Conservation (phyloP, 2,329 filamentous ascomycete genomes). For the Aspergillus intermedius region DNA sequence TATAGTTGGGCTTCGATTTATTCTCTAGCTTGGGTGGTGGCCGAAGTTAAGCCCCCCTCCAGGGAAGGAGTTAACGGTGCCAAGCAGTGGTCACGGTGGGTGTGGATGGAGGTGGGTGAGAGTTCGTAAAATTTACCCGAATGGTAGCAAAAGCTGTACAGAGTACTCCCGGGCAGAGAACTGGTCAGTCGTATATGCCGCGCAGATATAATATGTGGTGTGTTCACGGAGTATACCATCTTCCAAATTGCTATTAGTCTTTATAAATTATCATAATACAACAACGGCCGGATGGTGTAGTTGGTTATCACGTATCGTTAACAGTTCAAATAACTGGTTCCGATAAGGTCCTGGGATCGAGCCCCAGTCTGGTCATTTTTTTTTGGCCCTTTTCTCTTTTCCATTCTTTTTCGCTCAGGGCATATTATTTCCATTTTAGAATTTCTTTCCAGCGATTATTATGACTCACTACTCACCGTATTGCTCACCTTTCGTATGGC, state of each 20-base stretch:
- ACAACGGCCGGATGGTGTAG: constrained; percentile 20
- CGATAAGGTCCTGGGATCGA: constrained; percentile 2
- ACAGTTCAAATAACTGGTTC: constrained; percentile 9
- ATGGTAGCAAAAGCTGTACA: too few relatives aligned
- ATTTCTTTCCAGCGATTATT: too few relatives aligned
- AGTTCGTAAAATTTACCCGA: background rate
- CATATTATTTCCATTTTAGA: too few relatives aligned
- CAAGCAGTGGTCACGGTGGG: background rate
- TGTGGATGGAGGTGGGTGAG: too few relatives aligned
- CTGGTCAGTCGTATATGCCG: too few relatives aligned
- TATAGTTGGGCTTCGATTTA: background rate
- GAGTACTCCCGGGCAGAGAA: too few relatives aligned
- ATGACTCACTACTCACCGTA: too few relatives aligned
- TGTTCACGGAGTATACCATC: too few relatives aligned
- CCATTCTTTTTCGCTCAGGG: too few relatives aligned
- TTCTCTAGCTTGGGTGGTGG: background rate
- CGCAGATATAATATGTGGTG: too few relatives aligned
- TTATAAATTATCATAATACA: background rate
- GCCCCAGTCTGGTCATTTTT: constrained; percentile 1
- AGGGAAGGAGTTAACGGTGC: background rate
- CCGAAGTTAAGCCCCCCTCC: background rate
- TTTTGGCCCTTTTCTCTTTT: background rate
- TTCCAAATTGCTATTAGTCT: too few relatives aligned
- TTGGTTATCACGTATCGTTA: constrained; percentile 29
- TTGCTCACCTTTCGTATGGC: too few relatives aligned